phyloP scores from a whole-genome alignment of 2,329 filamentous ascomycete genomes.

The Pseudocercospora vitis region DNA sequence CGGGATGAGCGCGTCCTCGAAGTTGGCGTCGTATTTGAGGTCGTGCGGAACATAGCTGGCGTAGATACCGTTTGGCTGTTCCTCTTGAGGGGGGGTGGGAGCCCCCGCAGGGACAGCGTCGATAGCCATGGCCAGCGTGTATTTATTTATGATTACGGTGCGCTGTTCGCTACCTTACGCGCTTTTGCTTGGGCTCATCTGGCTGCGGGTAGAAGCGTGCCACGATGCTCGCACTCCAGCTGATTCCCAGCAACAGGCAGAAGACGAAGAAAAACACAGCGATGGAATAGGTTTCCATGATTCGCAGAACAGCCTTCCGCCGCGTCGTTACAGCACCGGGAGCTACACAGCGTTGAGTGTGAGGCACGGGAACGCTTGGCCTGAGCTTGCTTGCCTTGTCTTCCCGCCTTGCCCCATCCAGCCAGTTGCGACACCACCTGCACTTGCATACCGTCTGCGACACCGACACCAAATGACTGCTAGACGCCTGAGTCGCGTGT shows the following conservation, averaged over 20 bases:
- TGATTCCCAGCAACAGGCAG: constrained; percentile 13
- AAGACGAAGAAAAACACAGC: constrained; percentile 17
- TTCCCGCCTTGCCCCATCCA: not conserved
- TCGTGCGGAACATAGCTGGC: constrained; percentile 47
- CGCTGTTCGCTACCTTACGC: not conserved
- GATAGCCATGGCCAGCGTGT: not conserved
- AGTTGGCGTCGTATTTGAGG: constrained; percentile 46
- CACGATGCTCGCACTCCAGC: constrained; percentile 18
- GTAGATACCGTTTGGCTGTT: constrained; percentile 24
- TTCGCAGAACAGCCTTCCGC: not conserved
- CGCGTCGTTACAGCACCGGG: not conserved
- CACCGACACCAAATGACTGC: not conserved
- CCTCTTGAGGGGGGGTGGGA: constrained; percentile 29
- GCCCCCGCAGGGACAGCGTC: constrained; percentile 7
- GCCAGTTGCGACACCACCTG: constrained; percentile 7
- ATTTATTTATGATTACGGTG: not conserved
- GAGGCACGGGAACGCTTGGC: not conserved
- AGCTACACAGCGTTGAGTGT: too few species aligned
- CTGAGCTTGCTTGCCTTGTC: not conserved
- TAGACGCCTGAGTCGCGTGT: not conserved
- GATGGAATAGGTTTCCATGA: constrained; percentile 16
- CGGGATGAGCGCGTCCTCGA: constrained; percentile 47
- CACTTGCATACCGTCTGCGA: not conserved
- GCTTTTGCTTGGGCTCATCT: not conserved
- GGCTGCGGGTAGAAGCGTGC: constrained; percentile 5